phyloP scores from a whole-genome alignment of 805 yeast genomes.

The Monosporozyma unispora region DNA sequence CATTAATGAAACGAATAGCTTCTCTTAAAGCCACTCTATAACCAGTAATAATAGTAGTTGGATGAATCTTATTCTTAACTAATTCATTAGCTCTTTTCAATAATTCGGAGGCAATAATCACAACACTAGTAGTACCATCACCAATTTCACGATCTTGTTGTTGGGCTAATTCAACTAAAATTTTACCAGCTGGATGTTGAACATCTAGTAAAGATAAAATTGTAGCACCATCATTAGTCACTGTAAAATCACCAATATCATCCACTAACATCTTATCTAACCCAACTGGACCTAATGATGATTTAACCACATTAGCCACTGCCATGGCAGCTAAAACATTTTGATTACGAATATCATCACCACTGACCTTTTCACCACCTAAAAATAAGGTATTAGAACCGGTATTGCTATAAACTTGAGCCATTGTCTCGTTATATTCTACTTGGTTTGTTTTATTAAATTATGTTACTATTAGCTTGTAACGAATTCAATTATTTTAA shows the following conservation, averaged over 20 bases:
- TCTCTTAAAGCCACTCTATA: slow-evolving; percentile 89
- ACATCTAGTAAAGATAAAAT: slow-evolving; percentile 84
- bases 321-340: slow-evolving; percentile 90
- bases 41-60: slow-evolving; percentile 96
- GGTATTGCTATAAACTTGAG: slow-evolving; percentile 64
- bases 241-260: slow-evolving; percentile 97
- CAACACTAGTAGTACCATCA: slow-evolving; percentile 97
- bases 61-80: slow-evolving; percentile 90
- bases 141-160: slow-evolving; percentile 99
- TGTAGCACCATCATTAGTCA: slow-evolving; percentile 98
- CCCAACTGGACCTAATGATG: slow-evolving; percentile 97
- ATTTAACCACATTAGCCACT: slow-evolving; percentile 70
- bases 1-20: slow-evolving; percentile 77
- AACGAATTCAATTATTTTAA: not conserved
- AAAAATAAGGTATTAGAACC: slow-evolving; percentile 90
- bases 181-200: slow-evolving; percentile 98
- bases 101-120: slow-evolving; percentile 88
- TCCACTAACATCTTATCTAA: slow-evolving; percentile 97
- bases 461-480: no score
- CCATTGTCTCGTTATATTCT: slow-evolving; percentile 29
- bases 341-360: slow-evolving; percentile 93
- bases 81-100: slow-evolving; percentile 88
- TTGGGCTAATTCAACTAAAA: slow-evolving; percentile 92
- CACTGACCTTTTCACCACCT: slow-evolving; percentile 92
- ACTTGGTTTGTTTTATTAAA: not conserved